These are phyloP conservation scores for Pestalotiopsis fici DNA, from an alignment of 2,329 filamentous ascomycete species.

Conservation along the genomic window DNA sequence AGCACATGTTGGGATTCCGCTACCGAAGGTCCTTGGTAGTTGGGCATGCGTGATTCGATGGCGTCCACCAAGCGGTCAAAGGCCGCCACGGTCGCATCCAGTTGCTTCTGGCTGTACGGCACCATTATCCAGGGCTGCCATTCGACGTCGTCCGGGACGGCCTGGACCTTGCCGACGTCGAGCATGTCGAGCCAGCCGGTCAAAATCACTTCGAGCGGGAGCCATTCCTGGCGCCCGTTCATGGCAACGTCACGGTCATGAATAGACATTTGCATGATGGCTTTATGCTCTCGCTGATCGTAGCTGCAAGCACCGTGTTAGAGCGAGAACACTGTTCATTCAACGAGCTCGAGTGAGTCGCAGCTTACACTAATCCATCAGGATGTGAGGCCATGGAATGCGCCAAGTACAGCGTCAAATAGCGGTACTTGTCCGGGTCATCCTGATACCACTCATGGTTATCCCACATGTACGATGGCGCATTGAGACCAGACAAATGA, in stretches of 20 bases:
- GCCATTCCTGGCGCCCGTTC: background rate
- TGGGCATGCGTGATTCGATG: slow-evolving; percentile 2
- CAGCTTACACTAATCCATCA: background rate
- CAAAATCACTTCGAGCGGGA: background rate
- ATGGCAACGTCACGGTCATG: background rate
- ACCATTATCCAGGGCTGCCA: background rate
- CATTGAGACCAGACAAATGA: background rate
- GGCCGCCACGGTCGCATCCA: background rate
- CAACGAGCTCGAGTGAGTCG: background rate
- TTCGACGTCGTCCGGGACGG: background rate
- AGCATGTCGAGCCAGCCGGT: slow-evolving; percentile 2
- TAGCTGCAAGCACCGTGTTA: background rate
- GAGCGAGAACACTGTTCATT: no score
- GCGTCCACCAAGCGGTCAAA: background rate
- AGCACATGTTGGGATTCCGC: background rate
- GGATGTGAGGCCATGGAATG: background rate
- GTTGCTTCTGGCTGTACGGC: background rate
- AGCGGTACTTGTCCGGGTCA: background rate
- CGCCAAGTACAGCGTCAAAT: background rate
- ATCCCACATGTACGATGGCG: background rate
- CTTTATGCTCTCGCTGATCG: slow-evolving; percentile 1
- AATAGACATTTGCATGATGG: slow-evolving; percentile 1
- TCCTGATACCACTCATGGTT: background rate
- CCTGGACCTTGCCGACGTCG: background rate
- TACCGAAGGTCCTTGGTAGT: background rate